phyloP scores from a whole-genome alignment of 371 early-diverging fungal genomes.

The Mortierella sp. region DNA sequence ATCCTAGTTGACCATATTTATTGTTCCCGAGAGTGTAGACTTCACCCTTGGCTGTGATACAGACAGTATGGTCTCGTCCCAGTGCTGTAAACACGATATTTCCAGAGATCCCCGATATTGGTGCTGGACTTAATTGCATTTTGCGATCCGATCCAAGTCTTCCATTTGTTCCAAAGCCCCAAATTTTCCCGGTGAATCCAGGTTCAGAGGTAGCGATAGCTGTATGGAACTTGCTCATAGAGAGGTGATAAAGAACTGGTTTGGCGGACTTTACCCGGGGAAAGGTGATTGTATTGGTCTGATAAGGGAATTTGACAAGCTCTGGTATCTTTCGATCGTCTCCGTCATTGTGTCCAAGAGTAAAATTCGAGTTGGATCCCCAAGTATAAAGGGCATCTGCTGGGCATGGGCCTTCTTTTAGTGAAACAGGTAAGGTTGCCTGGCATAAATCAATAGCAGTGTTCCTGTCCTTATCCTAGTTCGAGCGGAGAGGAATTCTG shows the following conservation, averaged over 20 bases:
- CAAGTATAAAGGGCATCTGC: slow-evolving; percentile 78
- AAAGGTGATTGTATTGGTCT: slow-evolving; percentile 46
- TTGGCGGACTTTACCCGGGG: slow-evolving; percentile 56
- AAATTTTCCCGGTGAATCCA: slow-evolving; percentile 63
- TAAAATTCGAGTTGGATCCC: slow-evolving; percentile 81
- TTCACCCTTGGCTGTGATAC: slow-evolving; percentile 63
- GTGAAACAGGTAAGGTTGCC: slow-evolving; percentile 34
- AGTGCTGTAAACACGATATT: slow-evolving; percentile 64
- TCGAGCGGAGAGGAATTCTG: not conserved
- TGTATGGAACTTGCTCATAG: slow-evolving; percentile 81
- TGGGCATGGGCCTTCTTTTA: slow-evolving; percentile 24
- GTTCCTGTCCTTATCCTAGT: slow-evolving; percentile 65
- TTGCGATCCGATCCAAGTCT: slow-evolving; percentile 76
- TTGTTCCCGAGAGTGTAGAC: slow-evolving; percentile 77
- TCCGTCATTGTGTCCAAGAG: slow-evolving; percentile 76
- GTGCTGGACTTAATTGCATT: slow-evolving; percentile 64
- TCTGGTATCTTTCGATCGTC: slow-evolving; percentile 76
- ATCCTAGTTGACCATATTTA: slow-evolving; percentile 79
- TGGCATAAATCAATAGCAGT: slow-evolving; percentile 63
- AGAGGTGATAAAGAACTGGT: slow-evolving; percentile 27
- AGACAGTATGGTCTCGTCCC: slow-evolving; percentile 83
- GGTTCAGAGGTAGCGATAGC: slow-evolving; percentile 69
- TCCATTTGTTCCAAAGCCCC: slow-evolving; percentile 84
- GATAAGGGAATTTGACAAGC: slow-evolving; percentile 66
- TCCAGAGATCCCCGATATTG: slow-evolving; percentile 65